Base-by-base conservation (phyloP, 2,329 filamentous ascomycete species). In the Cercospora berteroae region DNA sequence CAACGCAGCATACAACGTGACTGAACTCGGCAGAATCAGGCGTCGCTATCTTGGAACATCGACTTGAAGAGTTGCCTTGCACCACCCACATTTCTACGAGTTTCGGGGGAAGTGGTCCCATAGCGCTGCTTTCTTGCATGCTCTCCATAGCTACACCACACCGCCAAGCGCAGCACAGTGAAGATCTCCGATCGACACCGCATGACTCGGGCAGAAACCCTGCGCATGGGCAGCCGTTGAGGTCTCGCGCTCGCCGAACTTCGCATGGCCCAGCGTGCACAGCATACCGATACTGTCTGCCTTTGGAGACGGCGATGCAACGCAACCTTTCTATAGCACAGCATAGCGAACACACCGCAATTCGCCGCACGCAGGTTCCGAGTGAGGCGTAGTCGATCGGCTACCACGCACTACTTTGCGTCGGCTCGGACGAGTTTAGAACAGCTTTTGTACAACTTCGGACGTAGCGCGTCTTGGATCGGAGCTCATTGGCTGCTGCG, bases 371-470 rank as follows among this genome's bases (percentile, higher is more conserved):
- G 23, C 7, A n/a, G 59, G 59, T 31, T 61, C 39, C 27, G 31
- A 58, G 55, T 23, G 55, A 58, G 55, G 55, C 55, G 12, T 58
- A 20, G 52, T n/a, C 13, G 25, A 9, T 33, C 55, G 55, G 55
- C 31, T 58, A 58, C 55, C 27, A 18, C 27, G 52, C 16, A 57
- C 60, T 56, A 23, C 48, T 31, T 36, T 27, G 48, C 60, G 12
- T 63, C 44, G 60, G 60, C 60, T 23, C 20, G 10, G 60, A 56
- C 50, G 31, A 56, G 10, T 63, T 63, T 63, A 63, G 60, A 63
- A 29, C 55, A 42, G 42, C 50, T 31, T 31, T 55, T 63, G 60
- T 42, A 63, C 60, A 20, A 63, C 60, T 63, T 63, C 31, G 50
- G 60, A 48, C 25, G 29, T 63, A 63, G 60, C 29, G 44, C 27